phyloP scores from a whole-genome alignment of 768 basidiomycete species.

The Boletus insuetus region DNA sequence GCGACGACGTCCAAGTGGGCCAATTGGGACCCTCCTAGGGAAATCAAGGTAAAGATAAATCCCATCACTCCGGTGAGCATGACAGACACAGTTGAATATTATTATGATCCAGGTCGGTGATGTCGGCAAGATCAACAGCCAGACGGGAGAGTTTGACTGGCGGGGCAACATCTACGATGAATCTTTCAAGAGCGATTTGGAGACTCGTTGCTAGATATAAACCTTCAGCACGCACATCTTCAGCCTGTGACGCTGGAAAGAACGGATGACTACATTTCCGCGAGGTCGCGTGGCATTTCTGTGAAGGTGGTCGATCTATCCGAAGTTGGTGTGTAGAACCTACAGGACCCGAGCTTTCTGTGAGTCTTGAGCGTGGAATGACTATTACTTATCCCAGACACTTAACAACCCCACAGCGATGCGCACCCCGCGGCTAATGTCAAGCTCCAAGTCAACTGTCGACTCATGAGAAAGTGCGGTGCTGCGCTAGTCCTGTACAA shows the following conservation, averaged over 20 bases:
- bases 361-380: neutral
- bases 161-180: neutral
- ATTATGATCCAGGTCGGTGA: neutral
- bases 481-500: neutral
- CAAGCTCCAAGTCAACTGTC: neutral
- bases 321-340: neutral
- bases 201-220: neutral
- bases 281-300: neutral
- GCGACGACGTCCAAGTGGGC: neutral
- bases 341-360: neutral
- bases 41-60: neutral
- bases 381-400: too few relatives aligned
- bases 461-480: neutral
- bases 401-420: neutral
- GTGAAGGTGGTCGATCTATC: neutral
- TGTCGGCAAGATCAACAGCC: neutral
- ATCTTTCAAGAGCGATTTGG: neutral
- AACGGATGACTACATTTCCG: neutral
- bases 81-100: too few relatives aligned
- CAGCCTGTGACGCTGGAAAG: neutral
- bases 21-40: neutral
- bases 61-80: too few relatives aligned
- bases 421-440: neutral
- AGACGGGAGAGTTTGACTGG: neutral
- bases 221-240: neutral